Conservation (phyloP, 2,329 filamentous ascomycete species). For the Fusarium sp. region DNA sequence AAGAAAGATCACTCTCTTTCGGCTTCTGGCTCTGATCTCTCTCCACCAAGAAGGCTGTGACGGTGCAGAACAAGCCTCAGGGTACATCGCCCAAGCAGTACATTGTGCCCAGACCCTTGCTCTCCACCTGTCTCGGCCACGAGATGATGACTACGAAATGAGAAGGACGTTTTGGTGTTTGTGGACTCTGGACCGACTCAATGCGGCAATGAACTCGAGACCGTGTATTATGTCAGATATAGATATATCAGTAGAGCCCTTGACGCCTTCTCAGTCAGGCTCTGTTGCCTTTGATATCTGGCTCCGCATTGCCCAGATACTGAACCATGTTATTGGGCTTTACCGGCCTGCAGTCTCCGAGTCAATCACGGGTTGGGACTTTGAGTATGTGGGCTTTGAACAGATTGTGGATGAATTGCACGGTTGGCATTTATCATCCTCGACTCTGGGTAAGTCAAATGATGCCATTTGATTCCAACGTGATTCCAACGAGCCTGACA, state of each 20-base stretch:
- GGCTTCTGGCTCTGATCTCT: not conserved
- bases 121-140: not conserved
- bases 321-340: constrained; percentile 2
- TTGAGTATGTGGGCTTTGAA: not conserved
- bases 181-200: constrained; percentile 5
- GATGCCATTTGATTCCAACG: too few species aligned
- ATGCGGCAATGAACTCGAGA: constrained; percentile 7
- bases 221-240: constrained; percentile 1
- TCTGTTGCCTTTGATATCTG: not conserved
- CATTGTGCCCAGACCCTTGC: constrained; percentile 1
- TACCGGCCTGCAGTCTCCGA: not conserved
- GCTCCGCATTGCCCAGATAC: not conserved
- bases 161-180: constrained; percentile 5
- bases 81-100: not conserved
- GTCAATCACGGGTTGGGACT: not conserved
- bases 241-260: not conserved
- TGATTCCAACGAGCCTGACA: too few species aligned
- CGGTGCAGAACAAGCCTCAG: constrained; percentile 3
- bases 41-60: constrained; percentile 6
- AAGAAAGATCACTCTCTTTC: not conserved
- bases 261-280: not conserved
- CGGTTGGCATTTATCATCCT: too few species aligned
- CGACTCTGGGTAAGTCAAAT: too few species aligned
- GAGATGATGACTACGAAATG: not conserved
- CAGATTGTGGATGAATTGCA: too few species aligned